Percentiles rank a stretch among this genome's conserved stretches.
Conservation (phyloP, 2,329 filamentous ascomycete genomes). For the Diplocarpon mali region DNA sequence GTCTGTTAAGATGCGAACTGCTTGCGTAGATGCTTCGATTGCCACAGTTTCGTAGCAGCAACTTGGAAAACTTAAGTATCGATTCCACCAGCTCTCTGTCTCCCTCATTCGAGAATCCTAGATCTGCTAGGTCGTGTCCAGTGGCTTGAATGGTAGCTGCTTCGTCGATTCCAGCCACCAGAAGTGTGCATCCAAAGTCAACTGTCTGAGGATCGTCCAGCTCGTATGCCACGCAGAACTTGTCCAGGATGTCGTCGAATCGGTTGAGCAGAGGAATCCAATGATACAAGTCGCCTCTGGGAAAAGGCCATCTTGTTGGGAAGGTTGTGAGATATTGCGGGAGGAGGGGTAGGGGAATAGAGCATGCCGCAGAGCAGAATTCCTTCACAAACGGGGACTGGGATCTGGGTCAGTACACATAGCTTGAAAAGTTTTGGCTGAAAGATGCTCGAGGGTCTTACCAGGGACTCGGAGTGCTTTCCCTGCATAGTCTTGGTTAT, state of each 20-base stretch:
- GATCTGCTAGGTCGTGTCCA: constrained; percentile 36
- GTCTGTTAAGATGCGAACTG: constrained; percentile 76
- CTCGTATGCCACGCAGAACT: constrained; percentile 70
- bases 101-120: constrained; percentile 62
- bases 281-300: constrained; percentile 90
- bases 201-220: constrained; percentile 68
- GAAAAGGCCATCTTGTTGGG: constrained; percentile 86
- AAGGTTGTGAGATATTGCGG: constrained; percentile 69
- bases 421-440: no score
- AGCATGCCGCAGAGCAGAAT: constrained; percentile 63
- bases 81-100: constrained; percentile 71
- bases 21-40: constrained; percentile 95
- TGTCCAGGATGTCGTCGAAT: constrained; percentile 80
- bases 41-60: constrained; percentile 87
- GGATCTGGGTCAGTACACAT: constrained; percentile 12
- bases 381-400: constrained; percentile 81
- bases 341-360: constrained; percentile 62
- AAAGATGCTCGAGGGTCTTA: constrained; percentile 26
- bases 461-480: constrained; percentile 57
- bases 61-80: constrained; percentile 73
- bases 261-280: constrained; percentile 93
- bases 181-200: constrained; percentile 58
- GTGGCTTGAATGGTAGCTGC: constrained; percentile 36
- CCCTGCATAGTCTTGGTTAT: constrained; percentile 56
- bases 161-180: constrained; percentile 35